A percentile compares a stretch with the other conserved stretches of the same genome.
phyloP scores from a whole-genome alignment of 1,284 basidiomycete genomes.

The Cutaneotrichosporon sp. region DNA sequence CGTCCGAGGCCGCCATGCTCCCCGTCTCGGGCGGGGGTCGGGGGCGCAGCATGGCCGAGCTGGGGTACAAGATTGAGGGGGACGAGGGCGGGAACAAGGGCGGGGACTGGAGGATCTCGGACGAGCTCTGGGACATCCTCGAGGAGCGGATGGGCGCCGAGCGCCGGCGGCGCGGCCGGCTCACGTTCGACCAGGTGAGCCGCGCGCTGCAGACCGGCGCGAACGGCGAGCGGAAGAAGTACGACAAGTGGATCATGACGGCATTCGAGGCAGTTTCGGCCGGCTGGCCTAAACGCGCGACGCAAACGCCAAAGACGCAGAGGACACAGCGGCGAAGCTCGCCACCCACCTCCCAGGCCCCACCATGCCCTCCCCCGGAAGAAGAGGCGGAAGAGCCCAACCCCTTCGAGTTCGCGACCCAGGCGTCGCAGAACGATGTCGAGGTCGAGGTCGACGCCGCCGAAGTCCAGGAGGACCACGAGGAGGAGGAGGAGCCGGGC shows the following conservation, averaged over 20 bases:
- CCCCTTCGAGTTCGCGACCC: conserved; percentile 45
- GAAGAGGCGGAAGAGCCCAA: conserved; percentile 33
- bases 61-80: conserved; percentile 43
- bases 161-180: conserved; percentile 50
- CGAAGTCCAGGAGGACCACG: conserved; percentile 38
- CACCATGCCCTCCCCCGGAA: conserved; percentile 31
- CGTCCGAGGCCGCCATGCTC: conserved; percentile 45
- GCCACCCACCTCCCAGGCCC: conserved; percentile 19
- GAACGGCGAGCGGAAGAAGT: conserved; percentile 44
- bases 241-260: conserved; percentile 69
- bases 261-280: conserved; percentile 74
- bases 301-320: conserved; percentile 21
- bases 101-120: conserved; percentile 51
- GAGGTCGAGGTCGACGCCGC: conserved; percentile 46
- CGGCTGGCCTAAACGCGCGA: conserved; percentile 48
- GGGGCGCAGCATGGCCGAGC: conserved; percentile 41
- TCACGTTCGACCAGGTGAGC: conserved; percentile 45
- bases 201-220: conserved; percentile 29
- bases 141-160: conserved; percentile 46
- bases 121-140: conserved; percentile 47
- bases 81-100: conserved; percentile 40
- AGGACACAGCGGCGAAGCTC: conserved; percentile 16
- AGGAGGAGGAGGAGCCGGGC: conserved; percentile 37
- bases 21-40: conserved; percentile 49
- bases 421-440: conserved; percentile 41